Conservation (phyloP, 345 rosid species). For the Eucalyptus erythrocorys region DNA sequence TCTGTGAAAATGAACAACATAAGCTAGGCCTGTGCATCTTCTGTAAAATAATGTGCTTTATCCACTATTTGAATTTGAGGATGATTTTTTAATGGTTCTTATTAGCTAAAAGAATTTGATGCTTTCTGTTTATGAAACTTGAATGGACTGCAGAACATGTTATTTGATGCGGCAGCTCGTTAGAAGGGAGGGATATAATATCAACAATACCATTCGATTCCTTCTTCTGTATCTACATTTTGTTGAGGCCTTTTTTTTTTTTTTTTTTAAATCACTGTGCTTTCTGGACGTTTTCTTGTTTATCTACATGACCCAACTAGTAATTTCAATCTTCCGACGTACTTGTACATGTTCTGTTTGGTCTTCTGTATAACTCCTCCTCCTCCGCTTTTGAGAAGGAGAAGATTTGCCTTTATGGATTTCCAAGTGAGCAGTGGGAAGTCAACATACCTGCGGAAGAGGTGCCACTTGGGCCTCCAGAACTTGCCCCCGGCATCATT, state of each 20-base stretch:
- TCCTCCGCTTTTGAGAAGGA: constrained; percentile 21
- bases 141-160: background rate
- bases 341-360: background rate
- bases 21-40: background rate
- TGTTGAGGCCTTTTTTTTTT: background rate
- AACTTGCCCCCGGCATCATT: constrained; percentile 46
- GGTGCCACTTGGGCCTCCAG: constrained; percentile 48
- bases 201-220: too few relatives aligned
- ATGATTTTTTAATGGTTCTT: background rate
- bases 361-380: background rate
- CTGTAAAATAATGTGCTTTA: background rate
- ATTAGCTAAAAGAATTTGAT: background rate
- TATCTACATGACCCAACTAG: background rate
- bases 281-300: background rate
- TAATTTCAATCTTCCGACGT: background rate
- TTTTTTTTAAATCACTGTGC: background rate
- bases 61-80: background rate
- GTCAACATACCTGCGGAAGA: constrained; percentile 51
- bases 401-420: constrained; percentile 41
- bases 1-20: background rate
- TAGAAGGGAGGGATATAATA: background rate
- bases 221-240: background rate
- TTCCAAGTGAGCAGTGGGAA: constrained; percentile 50
- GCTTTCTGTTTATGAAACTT: background rate
- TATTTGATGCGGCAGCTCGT: background rate